phyloP scores from a whole-genome alignment of 2,329 filamentous ascomycete species.

The Pseudocercospora fijiensis region DNA sequence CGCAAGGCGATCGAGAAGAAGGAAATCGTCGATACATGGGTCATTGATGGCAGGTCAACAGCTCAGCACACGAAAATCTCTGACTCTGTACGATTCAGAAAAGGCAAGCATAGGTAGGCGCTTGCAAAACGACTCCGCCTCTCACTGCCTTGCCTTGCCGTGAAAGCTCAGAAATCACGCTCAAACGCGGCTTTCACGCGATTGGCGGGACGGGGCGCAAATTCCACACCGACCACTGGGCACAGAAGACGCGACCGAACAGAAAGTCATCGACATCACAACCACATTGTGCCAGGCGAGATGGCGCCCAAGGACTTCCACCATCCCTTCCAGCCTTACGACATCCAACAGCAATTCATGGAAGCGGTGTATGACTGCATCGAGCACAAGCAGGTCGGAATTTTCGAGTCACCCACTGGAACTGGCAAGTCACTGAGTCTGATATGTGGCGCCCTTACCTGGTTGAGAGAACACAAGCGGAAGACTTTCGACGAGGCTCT shows the following conservation, averaged over 20 bases:
- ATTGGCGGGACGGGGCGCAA: conserved; percentile 10
- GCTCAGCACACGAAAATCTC: conserved; percentile 23
- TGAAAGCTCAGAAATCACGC: conserved; percentile 15
- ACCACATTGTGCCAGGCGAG: neutral
- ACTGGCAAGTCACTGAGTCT: conserved; percentile 84
- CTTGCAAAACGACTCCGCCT: neutral
- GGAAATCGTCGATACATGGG: conserved; percentile 71
- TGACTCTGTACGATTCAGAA: conserved; percentile 40
- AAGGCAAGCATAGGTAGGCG: conserved; percentile 46
- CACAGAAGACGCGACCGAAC: neutral
- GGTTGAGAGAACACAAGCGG: conserved; percentile 81
- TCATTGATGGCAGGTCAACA: conserved; percentile 43
- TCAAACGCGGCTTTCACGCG: conserved; percentile 29
- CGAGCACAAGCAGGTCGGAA: conserved; percentile 75
- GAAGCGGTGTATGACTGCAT: conserved; percentile 74
- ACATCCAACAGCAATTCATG: conserved; percentile 89
- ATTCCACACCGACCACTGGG: conserved; percentile 1
- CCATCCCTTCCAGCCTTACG: conserved; percentile 83
- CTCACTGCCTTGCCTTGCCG: conserved; percentile 6
- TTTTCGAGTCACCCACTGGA: conserved; percentile 91
- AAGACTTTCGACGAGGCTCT: conserved; percentile 55
- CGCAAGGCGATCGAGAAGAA: conserved; percentile 63
- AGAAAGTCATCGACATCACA: neutral
- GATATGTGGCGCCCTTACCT: conserved; percentile 84
- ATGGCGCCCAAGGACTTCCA: conserved; percentile 62